These are phyloP conservation scores for Sclerotinia sclerotiorum DNA, from an alignment of 2,329 filamentous ascomycete species.

Conservation along the genomic window DNA sequence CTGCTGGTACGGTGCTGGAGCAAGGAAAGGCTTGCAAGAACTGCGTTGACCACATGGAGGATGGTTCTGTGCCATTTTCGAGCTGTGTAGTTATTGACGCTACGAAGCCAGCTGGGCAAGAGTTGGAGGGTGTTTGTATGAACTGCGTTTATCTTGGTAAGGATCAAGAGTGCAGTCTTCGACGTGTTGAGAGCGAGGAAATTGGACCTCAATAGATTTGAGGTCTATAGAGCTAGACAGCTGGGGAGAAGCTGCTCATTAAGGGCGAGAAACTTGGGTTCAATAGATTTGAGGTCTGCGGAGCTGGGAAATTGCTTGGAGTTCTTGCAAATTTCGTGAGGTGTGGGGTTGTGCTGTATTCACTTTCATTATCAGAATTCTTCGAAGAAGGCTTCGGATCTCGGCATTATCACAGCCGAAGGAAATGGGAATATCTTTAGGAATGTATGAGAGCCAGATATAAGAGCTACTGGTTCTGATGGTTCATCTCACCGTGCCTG, in stretches of 20 bases:
- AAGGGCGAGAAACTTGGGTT: neutral
- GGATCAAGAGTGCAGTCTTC: slow-evolving; percentile 17
- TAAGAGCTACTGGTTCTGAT: neutral
- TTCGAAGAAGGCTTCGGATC: neutral
- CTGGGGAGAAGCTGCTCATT: neutral
- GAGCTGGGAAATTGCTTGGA: neutral
- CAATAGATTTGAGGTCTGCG: neutral
- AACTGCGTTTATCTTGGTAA: slow-evolving; percentile 10
- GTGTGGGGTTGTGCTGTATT: neutral
- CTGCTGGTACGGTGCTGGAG: neutral
- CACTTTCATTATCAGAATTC: neutral
- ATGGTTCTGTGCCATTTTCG: neutral
- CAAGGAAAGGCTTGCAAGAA: neutral
- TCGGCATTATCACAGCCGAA: neutral
- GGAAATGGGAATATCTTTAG: neutral
- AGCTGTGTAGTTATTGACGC: neutral
- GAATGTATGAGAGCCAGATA: neutral
- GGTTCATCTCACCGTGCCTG: neutral
- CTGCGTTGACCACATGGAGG: neutral
- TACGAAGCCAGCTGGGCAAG: neutral
- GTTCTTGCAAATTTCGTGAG: neutral
- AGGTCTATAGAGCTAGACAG: neutral
- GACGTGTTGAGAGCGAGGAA: neutral
- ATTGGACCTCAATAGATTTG: neutral
- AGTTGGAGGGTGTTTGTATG: slow-evolving; percentile 5